These are phyloP conservation scores for Beauveria asiatica DNA, from an alignment of 2,329 filamentous ascomycete genomes.

Conservation along the genomic window DNA sequence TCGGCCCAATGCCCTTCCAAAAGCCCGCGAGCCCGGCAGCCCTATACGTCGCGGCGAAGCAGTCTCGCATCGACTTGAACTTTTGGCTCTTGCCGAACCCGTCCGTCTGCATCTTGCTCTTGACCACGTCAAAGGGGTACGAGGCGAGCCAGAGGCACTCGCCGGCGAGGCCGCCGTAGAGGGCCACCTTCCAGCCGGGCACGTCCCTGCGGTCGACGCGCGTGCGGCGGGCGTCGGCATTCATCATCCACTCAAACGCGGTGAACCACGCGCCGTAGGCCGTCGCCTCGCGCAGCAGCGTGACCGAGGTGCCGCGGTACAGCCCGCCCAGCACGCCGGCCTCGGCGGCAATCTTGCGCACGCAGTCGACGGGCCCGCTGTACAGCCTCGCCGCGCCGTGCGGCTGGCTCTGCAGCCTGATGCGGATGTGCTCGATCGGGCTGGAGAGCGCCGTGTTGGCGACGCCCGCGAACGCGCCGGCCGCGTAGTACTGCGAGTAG, in stretches of 20 bases:
- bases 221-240: conserved; percentile 74
- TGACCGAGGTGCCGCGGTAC: conserved; percentile 83
- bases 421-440: conserved; percentile 95
- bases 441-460: conserved; percentile 82
- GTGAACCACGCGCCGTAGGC: conserved; percentile 96
- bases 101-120: conserved; percentile 99
- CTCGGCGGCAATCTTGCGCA: conserved; percentile 64
- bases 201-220: conserved; percentile 66
- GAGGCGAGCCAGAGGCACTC: conserved; percentile 89
- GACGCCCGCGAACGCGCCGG: conserved; percentile 86
- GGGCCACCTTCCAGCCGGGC: conserved; percentile 74
- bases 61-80: conserved; percentile 79
- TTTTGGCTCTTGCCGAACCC: conserved; percentile 65
- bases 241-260: conserved; percentile 94
- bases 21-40: conserved; percentile 74
- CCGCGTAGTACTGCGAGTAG: conserved; percentile 80
- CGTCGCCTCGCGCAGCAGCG: conserved; percentile 78
- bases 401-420: conserved; percentile 91
- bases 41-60: conserved; percentile 74
- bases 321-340: conserved; percentile 58
- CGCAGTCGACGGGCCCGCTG: conserved; percentile 78
- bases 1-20: conserved; percentile 91
- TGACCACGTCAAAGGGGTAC: conserved; percentile 94
- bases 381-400: conserved; percentile 76
- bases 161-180: conserved; percentile 88